A percentile compares a stretch with the other conserved stretches of the same genome.
phyloP scores from a whole-genome alignment of 1,284 basidiomycete genomes.

The Vanrija sp. region DNA sequence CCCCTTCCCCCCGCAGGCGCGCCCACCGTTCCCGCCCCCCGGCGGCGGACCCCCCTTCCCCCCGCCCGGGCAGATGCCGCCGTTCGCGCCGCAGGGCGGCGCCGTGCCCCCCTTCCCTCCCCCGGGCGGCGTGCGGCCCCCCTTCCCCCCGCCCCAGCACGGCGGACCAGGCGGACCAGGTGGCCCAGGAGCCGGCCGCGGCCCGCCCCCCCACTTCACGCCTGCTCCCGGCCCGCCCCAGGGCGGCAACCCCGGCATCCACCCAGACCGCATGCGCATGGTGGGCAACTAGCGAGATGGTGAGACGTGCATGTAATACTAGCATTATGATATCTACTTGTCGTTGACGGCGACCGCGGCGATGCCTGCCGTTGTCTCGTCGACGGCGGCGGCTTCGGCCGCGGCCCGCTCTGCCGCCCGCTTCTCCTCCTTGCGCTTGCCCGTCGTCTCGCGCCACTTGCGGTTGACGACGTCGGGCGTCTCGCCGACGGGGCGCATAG shows the following conservation, averaged over 20 bases:
- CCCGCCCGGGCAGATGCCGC: constrained; percentile 30
- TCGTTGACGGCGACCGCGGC: constrained; percentile 1
- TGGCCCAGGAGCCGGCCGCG: constrained; percentile 3
- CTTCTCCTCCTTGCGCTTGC: constrained; percentile 3
- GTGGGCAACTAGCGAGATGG: constrained; percentile 52
- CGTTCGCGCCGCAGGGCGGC: constrained; percentile 37
- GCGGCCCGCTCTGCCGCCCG: constrained; percentile 1
- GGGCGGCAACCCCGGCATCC: constrained; percentile 56
- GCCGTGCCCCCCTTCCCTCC: constrained; percentile 47
- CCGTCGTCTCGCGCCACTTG: constrained; percentile 59
- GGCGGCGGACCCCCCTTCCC: constrained; percentile 20
- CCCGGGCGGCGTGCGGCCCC: constrained; percentile 12
- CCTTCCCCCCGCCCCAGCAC: constrained; percentile 21
- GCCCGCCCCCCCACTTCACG: constrained; percentile 39
- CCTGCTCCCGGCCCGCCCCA: constrained; percentile 20
- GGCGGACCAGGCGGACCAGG: not conserved
- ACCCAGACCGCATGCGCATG: constrained; percentile 82
- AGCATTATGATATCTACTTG: constrained; percentile 9
- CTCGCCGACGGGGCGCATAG: constrained; percentile 64
- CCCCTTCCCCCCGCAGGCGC: constrained; percentile 57
- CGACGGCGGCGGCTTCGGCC: constrained; percentile 2
- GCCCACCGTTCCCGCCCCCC: constrained; percentile 60
- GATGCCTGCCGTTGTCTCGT: not conserved
- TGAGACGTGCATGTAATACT: constrained; percentile 8
- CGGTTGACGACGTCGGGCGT: constrained; percentile 69